Evolutionary conservation across 139 green algal species (phyloP), one percentile per base, ranked within the genome.

Genomic region (Chlamydomonas applanata): DNA sequence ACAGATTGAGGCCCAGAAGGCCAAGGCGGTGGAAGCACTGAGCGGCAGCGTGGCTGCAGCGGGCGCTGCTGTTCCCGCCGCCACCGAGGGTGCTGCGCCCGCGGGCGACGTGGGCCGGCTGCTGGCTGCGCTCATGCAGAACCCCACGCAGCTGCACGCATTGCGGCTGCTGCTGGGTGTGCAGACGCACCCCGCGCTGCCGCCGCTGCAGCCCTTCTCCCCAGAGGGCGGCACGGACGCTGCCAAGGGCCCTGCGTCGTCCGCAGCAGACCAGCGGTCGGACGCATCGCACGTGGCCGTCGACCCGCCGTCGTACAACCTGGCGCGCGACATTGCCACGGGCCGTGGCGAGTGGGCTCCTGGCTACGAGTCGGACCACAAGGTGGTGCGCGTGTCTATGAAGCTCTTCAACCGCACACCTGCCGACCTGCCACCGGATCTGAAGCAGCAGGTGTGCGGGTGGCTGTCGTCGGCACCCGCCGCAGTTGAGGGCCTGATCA

Each of bases 341-440:
- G 60, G 80, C 72, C 36, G 71, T 32, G 75, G 71, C 30, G 71
- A 57, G 2, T 86, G 76, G 61, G n/a, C 76, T 11, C 70, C 79
- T 13, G 59, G 32, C 19, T 88, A 79, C 54, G 76, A 78, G 25
- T 72, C 49, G 16, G 79, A 84, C 45, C 72, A 83, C 67, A 73
- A 34, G 67, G 67, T 73, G 45, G 5, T 89, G 36, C 79, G 88
- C 32, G 69, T 95, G 29, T 82, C 74, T 13, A 76, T 86, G 34
- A 95, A 95, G 89, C 79, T 96, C 30, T 94, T 94, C 86, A 91
- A 89, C 80, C 76, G 78, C 61, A 96, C 91, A 5, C 91, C 91
- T 11, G 83, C 83, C 13, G 83, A 94, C 65, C 83, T 96, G 74
- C 91, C 91, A 1, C 33, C 52, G 0, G 82, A 93, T 72, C 65